phyloP scores from a whole-genome alignment of 208 protist genomes.

The Trypanosoma platydactyli region DNA sequence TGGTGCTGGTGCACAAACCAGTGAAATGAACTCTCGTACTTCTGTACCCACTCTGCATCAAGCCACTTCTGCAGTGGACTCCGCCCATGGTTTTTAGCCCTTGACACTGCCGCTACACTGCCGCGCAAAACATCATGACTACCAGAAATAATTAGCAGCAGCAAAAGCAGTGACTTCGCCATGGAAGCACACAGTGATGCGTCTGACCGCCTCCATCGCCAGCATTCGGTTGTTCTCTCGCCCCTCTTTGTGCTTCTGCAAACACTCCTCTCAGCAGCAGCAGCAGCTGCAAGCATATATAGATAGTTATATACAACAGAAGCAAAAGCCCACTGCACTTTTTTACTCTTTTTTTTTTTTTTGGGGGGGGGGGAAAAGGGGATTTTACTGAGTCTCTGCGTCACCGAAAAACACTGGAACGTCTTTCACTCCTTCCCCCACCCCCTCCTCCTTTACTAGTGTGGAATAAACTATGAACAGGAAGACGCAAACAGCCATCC shows the following conservation, averaged over 20 bases:
- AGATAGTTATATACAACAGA: slow-evolving; percentile 9
- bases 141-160: neutral
- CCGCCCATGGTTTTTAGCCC: neutral
- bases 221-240: too few species aligned
- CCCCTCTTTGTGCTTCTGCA: too few species aligned
- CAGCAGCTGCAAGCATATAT: neutral
- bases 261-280: neutral
- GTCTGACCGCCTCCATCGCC: neutral
- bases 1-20: slow-evolving; percentile 26
- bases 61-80: slow-evolving; percentile 28
- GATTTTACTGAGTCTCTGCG: too few species aligned
- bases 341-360: too few species aligned
- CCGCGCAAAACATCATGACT: neutral
- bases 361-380: too few species aligned
- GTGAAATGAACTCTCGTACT: slow-evolving; percentile 21
- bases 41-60: slow-evolving; percentile 15
- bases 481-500: neutral
- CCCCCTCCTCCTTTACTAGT: neutral
- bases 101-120: neutral
- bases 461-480: too few species aligned
- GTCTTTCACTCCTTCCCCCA: neutral
- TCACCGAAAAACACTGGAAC: too few species aligned
- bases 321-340: neutral
- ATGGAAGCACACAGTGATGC: neutral
- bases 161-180: neutral